phyloP scores from a whole-genome alignment of 2,329 filamentous ascomycete genomes.

The Xylariaceae sp. region DNA sequence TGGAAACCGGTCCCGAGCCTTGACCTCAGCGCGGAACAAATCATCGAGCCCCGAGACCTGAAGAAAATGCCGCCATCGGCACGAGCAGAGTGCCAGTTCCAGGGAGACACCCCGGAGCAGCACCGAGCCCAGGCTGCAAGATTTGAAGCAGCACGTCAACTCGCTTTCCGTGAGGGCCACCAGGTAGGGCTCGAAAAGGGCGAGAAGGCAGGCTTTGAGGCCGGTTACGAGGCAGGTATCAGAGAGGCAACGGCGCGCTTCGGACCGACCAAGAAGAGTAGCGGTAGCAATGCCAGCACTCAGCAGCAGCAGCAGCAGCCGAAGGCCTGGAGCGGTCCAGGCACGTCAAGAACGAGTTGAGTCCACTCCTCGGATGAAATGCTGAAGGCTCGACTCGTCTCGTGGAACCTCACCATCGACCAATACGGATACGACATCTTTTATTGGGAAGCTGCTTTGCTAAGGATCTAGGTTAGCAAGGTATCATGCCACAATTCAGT shows the following conservation, averaged over 20 bases:
- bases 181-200: not conserved
- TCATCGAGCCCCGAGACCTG: too few relatives aligned
- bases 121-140: not conserved
- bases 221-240: too few relatives aligned
- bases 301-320: not conserved
- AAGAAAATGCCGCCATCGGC: not conserved
- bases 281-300: not conserved
- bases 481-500: not conserved
- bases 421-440: not conserved
- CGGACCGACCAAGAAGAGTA: not conserved
- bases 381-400: not conserved
- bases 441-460: not conserved
- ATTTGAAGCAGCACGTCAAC: not conserved
- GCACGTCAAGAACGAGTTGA: not conserved
- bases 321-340: not conserved
- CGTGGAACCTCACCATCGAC: not conserved
- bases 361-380: not conserved
- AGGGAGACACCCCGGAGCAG: not conserved
- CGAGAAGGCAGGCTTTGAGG: not conserved
- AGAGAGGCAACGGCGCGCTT: too few relatives aligned
- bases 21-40: not conserved
- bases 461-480: too few relatives aligned
- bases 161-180: not conserved
- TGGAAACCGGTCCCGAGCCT: not conserved
- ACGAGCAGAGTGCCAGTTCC: not conserved